Evolutionary conservation across 257 asterid genomes (phyloP).

Genomic region (Verbascum thapsus): DNA sequence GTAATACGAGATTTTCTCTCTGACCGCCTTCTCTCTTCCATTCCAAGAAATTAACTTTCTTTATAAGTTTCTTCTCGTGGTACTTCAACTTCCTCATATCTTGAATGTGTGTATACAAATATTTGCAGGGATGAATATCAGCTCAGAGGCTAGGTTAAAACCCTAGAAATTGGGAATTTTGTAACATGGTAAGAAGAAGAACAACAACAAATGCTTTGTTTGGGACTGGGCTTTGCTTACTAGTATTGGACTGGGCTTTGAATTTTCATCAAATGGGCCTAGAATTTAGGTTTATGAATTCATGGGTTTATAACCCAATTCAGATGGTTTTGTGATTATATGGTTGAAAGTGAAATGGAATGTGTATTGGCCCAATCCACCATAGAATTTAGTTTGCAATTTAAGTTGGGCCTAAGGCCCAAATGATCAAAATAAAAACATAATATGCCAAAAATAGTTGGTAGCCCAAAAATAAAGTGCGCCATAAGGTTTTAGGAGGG

Average conservation of each 20-base stretch:
- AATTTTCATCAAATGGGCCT: too few species aligned
- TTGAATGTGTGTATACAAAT: not conserved
- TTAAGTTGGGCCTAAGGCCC: not conserved
- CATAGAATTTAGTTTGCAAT: too few species aligned
- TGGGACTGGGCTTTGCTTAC: not conserved
- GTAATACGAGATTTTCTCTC: constrained; percentile 74
- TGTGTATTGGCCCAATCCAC: too few species aligned
- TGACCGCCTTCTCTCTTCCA: constrained; percentile 97
- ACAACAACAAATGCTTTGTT: not conserved
- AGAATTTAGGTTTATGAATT: too few species aligned
- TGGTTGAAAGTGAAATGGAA: too few species aligned
- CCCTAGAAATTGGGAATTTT: constrained; percentile 38
- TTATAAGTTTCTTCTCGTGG: constrained; percentile 83
- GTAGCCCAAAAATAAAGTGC: not conserved
- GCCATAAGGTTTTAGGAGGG: constrained; percentile 66
- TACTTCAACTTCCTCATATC: constrained; percentile 83
- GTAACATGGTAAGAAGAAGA: not conserved
- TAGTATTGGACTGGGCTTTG: too few species aligned
- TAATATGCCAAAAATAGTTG: too few species aligned
- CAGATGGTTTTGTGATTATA: too few species aligned
- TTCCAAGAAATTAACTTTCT: constrained; percentile 75
- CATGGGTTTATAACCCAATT: too few species aligned
- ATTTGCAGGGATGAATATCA: not conserved
- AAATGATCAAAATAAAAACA: not conserved
- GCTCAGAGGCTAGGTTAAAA: constrained; percentile 14